Conservation (phyloP, 2,329 filamentous ascomycete genomes). For the Shiraia sp. region DNA sequence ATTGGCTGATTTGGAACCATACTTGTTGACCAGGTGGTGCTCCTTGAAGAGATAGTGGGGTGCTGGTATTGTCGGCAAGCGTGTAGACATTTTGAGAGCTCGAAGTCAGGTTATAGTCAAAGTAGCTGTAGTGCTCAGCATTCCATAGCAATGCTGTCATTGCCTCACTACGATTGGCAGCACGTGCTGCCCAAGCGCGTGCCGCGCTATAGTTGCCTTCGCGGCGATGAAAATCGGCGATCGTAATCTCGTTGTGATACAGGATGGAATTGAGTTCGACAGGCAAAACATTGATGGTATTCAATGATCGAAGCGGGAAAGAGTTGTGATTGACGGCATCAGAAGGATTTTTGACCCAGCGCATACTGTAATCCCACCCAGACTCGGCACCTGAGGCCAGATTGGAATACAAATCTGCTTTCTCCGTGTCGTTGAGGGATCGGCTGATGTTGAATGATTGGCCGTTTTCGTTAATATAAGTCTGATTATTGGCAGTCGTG, state of each 20-base stretch:
- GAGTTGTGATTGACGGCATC: conserved; percentile 64
- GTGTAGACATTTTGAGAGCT: conserved; percentile 60
- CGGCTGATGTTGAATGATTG: conserved; percentile 60
- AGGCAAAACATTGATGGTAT: conserved; percentile 61
- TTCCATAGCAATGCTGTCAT: conserved; percentile 70
- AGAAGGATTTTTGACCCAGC: conserved; percentile 61
- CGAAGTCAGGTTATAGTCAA: conserved; percentile 70
- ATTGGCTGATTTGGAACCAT: conserved; percentile 62
- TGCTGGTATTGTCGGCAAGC: conserved; percentile 48
- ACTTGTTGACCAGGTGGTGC: conserved; percentile 62
- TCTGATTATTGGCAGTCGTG: conserved; percentile 65
- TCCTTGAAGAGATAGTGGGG: conserved; percentile 39
- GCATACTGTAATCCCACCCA: conserved; percentile 66
- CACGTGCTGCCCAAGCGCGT: conserved; percentile 54
- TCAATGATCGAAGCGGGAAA: conserved; percentile 68
- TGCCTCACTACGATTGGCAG: conserved; percentile 60
- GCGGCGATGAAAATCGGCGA: conserved; percentile 58
- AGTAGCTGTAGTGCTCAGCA: conserved; percentile 64
- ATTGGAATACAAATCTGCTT: conserved; percentile 61
- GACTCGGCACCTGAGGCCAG: conserved; percentile 68
- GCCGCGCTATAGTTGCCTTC: conserved; percentile 58
- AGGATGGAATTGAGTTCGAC: conserved; percentile 71
- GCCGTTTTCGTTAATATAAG: conserved; percentile 63
- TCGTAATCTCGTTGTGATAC: conserved; percentile 66
- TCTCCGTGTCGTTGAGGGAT: conserved; percentile 58